A percentile compares a stretch with the other conserved stretches of the same genome.
Conservation (phyloP, 2,329 filamentous ascomycete species). For the Botrytis squamosa region DNA sequence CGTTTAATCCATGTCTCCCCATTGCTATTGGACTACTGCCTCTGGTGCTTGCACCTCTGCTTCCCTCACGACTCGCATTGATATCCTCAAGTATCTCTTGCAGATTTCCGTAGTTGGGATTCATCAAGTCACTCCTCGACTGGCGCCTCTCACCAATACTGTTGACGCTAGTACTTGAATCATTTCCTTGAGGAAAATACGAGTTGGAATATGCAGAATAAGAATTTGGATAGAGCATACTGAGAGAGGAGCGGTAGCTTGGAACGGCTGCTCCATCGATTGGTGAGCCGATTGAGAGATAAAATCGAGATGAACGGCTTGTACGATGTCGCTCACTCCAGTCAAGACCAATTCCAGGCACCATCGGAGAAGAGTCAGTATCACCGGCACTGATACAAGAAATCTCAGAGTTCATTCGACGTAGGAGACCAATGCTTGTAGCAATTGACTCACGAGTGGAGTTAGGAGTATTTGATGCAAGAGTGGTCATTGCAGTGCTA, state of each 20-base stretch:
- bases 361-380: neutral
- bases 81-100: constrained; percentile 14
- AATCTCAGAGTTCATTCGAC: constrained; percentile 24
- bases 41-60: neutral
- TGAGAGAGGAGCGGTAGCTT: constrained; percentile 1
- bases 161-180: constrained; percentile 7
- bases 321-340: neutral
- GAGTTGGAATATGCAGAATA: constrained; percentile 3
- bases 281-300: constrained; percentile 9
- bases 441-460: constrained; percentile 17
- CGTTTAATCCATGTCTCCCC: constrained; percentile 9
- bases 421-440: constrained; percentile 19
- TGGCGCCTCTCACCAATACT: constrained; percentile 9
- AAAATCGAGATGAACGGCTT: constrained; percentile 16
- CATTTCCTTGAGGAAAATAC: constrained; percentile 6
- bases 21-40: constrained; percentile 12
- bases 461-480: neutral
- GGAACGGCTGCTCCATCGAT: neutral
- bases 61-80: neutral
- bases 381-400: constrained; percentile 8
- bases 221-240: neutral
- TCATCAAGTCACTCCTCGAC: constrained; percentile 7
- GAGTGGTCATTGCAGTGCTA: constrained; percentile 3
- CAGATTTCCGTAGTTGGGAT: constrained; percentile 6
- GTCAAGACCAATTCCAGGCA: constrained; percentile 1